Evolutionary conservation across 2,329 filamentous ascomycete species (phyloP).

Genomic region (Diaporthe citriasiana): DNA sequence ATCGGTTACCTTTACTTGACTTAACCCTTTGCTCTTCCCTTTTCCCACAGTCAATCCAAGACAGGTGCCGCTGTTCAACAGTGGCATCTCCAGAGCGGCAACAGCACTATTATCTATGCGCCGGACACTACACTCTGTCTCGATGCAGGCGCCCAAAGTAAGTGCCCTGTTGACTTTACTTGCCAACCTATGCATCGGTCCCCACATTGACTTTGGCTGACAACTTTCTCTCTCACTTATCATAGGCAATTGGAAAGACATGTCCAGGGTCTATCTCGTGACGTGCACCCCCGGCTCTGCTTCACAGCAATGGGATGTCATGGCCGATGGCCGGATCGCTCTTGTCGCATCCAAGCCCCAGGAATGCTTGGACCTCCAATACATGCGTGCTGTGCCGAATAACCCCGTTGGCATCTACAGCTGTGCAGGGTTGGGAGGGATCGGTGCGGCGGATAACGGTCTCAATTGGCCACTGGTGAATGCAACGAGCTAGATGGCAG

Average conservation of each 20-base stretch:
- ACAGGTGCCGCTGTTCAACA: conserved; percentile 49
- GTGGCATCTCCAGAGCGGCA: conserved; percentile 56
- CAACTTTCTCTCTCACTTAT: background rate
- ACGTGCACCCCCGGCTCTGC: background rate
- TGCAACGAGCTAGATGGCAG: background rate
- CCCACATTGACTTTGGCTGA: background rate
- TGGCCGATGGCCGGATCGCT: conserved; percentile 56
- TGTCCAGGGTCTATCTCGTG: conserved; percentile 10
- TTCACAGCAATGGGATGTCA: conserved; percentile 54
- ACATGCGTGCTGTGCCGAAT: conserved; percentile 57
- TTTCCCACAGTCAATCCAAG: conserved; percentile 46
- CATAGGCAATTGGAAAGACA: conserved; percentile 25
- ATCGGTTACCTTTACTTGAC: too few relatives aligned
- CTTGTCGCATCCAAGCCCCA: conserved; percentile 53
- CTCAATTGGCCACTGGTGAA: conserved; percentile 51
- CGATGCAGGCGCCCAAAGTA: conserved; percentile 54
- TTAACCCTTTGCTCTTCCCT: background rate
- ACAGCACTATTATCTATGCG: conserved; percentile 54
- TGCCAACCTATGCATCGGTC: too few relatives aligned
- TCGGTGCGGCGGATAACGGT: conserved; percentile 56
- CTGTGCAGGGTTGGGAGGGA: conserved; percentile 56
- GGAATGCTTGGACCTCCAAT: conserved; percentile 58
- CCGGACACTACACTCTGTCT: conserved; percentile 56
- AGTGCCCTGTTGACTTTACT: background rate
- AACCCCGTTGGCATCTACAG: conserved; percentile 57